phyloP scores from a whole-genome alignment of 1,284 basidiomycete species.

The Ceratobasidium theobromae region DNA sequence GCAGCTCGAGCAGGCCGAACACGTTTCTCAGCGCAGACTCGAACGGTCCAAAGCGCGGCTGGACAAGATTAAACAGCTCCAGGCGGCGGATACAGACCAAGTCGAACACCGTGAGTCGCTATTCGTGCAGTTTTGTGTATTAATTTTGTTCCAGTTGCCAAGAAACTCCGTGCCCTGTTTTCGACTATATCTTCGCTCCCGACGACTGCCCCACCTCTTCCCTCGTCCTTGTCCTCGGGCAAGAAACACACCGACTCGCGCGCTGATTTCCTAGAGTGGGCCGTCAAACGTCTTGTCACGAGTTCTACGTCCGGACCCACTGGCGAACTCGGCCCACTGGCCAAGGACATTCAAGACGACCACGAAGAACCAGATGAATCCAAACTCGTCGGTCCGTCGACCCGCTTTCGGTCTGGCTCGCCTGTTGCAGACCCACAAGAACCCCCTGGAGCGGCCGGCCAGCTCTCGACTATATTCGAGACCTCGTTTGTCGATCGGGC shows the following conservation, averaged over 20 bases:
- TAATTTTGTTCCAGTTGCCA: slow-evolving; percentile 26
- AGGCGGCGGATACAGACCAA: slow-evolving; percentile 10
- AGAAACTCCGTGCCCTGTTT: slow-evolving; percentile 21
- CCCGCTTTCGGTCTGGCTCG: not conserved
- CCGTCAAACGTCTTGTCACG: slow-evolving; percentile 29
- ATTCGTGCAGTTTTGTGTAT: not conserved
- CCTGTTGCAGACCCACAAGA: not conserved
- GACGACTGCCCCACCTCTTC: slow-evolving; percentile 18
- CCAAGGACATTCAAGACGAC: not conserved
- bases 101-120: slow-evolving; percentile 27
- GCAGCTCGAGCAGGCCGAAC: slow-evolving; percentile 32
- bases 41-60: slow-evolving; percentile 21
- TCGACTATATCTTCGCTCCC: slow-evolving; percentile 31
- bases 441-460: not conserved
- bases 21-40: slow-evolving; percentile 15
- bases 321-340: not conserved
- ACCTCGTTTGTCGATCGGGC: not conserved
- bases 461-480: slow-evolving; percentile 1
- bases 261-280: slow-evolving; percentile 35
- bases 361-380: slow-evolving; percentile 4
- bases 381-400: not conserved
- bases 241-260: slow-evolving; percentile 25
- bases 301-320: not conserved
- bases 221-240: slow-evolving; percentile 4
- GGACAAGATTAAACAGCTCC: slow-evolving; percentile 27